Base-by-base conservation (phyloP, 148 eudicot genomes). In the Camellia sinensis region DNA sequence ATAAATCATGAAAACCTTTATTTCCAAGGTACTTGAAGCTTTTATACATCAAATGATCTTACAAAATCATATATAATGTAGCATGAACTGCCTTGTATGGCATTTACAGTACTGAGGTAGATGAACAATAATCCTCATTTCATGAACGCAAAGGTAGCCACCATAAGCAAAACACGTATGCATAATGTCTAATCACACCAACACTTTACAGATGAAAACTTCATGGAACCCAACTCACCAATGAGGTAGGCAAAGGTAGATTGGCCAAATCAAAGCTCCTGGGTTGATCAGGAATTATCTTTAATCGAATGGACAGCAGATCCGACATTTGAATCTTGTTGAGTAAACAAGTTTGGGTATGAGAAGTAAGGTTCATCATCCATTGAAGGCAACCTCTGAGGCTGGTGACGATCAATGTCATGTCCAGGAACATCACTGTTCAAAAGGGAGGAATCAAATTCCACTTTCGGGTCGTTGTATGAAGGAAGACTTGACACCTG, bases 331-430 rank as follows among this genome's bases (percentile, higher is more conserved):
- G 89, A 70, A 17, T 84, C 85, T 53, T 84, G 90, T 10, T 92
- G 83, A 29, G 74, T 76, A 48, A 96, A 96, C 72, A 96, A 79
- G 85, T 93, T 92, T 0, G 99, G 99, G 77, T 96, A 96, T 6
- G 98, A 77, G 66, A 87, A 89, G 62, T 74, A 86, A 5, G 89
- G 40, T 43, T 94, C 99, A 54, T 93, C 97, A 41, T 91, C 97
- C 86, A 89, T 86, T 12, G 98, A 92, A 44, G 89, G 83, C 85
- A 90, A 73, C 84, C 93, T 88, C 60, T 82, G 90, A 61, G 94
- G 93, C 71, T 81, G 91, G 52, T 84, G 87, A 65, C 19, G 66
- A 57, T 84, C 74, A 41, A 73, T 14, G 73, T 67, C 84, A 37
- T 80, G 81, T 72, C 80, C 79, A 44, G 19, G 64, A 73, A 48